phyloP scores from a whole-genome alignment of 176 grass and related monocot genomes.

The Metroxylon sagu region DNA sequence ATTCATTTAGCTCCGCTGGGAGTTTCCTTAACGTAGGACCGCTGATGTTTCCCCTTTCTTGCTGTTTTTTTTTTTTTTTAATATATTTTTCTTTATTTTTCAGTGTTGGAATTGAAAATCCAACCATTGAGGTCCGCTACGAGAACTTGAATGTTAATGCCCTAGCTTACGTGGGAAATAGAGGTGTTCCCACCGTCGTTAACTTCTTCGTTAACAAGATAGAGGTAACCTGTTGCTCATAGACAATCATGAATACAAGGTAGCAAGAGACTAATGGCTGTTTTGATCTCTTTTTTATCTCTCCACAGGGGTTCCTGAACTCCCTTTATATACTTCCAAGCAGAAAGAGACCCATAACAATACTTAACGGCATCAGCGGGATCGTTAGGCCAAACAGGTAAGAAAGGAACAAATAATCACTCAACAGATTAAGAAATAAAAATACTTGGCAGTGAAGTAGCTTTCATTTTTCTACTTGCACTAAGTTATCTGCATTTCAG shows the following conservation, averaged over 20 bases:
- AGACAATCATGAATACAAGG: no score
- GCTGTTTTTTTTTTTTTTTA: background rate
- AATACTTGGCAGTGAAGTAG: no score
- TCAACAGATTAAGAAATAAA: no score
- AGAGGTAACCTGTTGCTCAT: slow-evolving; percentile 10
- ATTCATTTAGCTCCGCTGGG: background rate
- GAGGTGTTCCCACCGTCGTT: slow-evolving; percentile 24
- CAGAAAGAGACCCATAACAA: slow-evolving; percentile 20
- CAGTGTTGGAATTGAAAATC: slow-evolving; percentile 28
- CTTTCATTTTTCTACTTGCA: background rate
- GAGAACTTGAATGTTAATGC: slow-evolving; percentile 25
- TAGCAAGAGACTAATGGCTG: no score
- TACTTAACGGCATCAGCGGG: slow-evolving; percentile 25
- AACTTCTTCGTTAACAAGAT: slow-evolving; percentile 34
- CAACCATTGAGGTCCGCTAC: slow-evolving; percentile 30
- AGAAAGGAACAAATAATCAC: background rate
- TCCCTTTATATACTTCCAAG: slow-evolving; percentile 21
- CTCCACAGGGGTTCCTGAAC: slow-evolving; percentile 11
- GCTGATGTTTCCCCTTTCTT: no score
- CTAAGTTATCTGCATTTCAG: background rate
- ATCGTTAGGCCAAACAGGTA: slow-evolving; percentile 26
- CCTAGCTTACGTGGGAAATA: slow-evolving; percentile 26
- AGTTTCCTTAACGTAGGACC: no score
- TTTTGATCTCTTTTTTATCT: no score
- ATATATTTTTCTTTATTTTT: background rate